These are phyloP conservation scores for Penicillium griseofulvum DNA, from an alignment of 2,329 filamentous ascomycete genomes.

Conservation along the genomic window DNA sequence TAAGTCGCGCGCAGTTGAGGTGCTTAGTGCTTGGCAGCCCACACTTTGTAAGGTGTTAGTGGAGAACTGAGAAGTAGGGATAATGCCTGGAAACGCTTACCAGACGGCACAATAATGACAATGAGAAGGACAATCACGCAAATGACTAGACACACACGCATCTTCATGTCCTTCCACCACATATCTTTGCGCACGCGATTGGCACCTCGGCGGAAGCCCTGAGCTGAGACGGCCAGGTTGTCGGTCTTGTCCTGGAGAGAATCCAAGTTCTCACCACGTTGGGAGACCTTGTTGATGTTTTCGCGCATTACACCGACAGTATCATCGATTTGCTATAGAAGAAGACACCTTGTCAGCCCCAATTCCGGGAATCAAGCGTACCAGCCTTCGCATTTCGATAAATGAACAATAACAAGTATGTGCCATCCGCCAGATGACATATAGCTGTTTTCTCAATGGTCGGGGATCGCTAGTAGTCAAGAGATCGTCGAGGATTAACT, in stretches of 20 bases:
- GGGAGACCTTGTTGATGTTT: conserved; percentile 94
- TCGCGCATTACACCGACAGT: conserved; percentile 93
- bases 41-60: conserved; percentile 34
- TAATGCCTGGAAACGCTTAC: conserved; percentile 53
- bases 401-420: neutral
- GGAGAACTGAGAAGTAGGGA: neutral
- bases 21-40: conserved; percentile 45
- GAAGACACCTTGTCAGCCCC: conserved; percentile 19
- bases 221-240: conserved; percentile 87
- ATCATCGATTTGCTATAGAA: conserved; percentile 85
- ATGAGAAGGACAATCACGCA: conserved; percentile 89
- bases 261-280: conserved; percentile 87
- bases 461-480: neutral
- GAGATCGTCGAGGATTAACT: conserved; percentile 43
- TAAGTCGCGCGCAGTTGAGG: conserved; percentile 26
- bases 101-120: conserved; percentile 84
- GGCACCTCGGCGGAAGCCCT: conserved; percentile 92
- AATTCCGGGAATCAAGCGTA: neutral
- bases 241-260: conserved; percentile 88
- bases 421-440: neutral
- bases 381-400: neutral
- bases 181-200: conserved; percentile 96
- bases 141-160: conserved; percentile 92
- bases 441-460: neutral
- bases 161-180: conserved; percentile 99